Percentiles rank a stretch among this genome's conserved stretches.
phyloP scores from a whole-genome alignment of 495 filamentous ascomycete genomes.

The Penicillium cataractarum region DNA sequence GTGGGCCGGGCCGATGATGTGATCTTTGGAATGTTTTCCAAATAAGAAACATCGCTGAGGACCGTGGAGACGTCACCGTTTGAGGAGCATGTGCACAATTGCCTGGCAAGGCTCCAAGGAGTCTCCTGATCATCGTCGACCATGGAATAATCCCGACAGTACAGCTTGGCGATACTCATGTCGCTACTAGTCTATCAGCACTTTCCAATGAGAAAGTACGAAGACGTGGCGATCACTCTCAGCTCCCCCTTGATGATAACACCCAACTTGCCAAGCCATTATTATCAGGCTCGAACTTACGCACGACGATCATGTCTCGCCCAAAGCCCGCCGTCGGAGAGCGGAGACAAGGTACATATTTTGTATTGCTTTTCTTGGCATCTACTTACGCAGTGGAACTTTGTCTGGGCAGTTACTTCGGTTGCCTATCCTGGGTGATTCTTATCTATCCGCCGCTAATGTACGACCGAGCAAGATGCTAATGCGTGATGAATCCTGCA shows the following conservation, averaged over 20 bases:
- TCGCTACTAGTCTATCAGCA: background rate
- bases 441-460: slow-evolving; percentile 1
- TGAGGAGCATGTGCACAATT: background rate
- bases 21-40: background rate
- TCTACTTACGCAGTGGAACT: background rate
- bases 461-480: background rate
- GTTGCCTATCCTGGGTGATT: background rate
- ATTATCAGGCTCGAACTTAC: background rate
- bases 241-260: background rate
- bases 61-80: background rate
- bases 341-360: background rate
- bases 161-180: background rate
- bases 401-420: background rate
- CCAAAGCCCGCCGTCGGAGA: background rate
- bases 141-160: background rate
- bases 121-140: background rate
- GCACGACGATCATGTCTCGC: background rate
- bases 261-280: background rate
- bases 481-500: slow-evolving; percentile 2
- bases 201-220: background rate
- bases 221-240: background rate
- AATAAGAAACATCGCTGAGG: background rate
- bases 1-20: slow-evolving; percentile 6
- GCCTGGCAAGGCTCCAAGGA: background rate
- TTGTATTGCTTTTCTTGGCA: background rate